phyloP scores from a whole-genome alignment of 2,329 filamentous ascomycete genomes.

The Trichoderma guizhouense region DNA sequence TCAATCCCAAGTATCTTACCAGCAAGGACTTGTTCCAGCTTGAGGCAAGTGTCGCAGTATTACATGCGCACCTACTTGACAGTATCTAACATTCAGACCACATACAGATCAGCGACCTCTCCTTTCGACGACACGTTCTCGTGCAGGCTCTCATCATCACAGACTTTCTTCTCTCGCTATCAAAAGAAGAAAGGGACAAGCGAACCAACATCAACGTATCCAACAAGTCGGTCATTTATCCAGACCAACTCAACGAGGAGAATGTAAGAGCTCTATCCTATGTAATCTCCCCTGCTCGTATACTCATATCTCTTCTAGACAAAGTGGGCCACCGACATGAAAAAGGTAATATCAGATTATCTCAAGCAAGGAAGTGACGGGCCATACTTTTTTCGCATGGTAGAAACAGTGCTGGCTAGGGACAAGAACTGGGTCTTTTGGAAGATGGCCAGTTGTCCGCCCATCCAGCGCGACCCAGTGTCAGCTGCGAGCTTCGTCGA shows the following conservation, averaged over 20 bases:
- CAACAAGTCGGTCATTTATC: constrained; percentile 87
- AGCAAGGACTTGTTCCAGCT: constrained; percentile 93
- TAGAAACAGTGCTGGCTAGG: constrained; percentile 89
- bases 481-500: constrained; percentile 65
- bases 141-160: constrained; percentile 93
- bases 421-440: constrained; percentile 99
- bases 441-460: constrained; percentile 92
- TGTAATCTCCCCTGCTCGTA: neutral
- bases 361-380: constrained; percentile 78
- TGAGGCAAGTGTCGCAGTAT: constrained; percentile 57
- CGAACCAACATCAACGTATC: constrained; percentile 61
- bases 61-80: neutral
- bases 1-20: constrained; percentile 98
- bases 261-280: constrained; percentile 56
- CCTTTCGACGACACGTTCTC: constrained; percentile 89
- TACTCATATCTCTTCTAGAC: constrained; percentile 45
- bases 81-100: neutral
- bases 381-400: constrained; percentile 92
- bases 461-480: constrained; percentile 75
- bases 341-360: constrained; percentile 75
- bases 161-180: constrained; percentile 91
- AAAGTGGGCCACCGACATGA: constrained; percentile 80
- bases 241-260: constrained; percentile 73
- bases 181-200: constrained; percentile 76
- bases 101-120: constrained; percentile 78